Evolutionary conservation across 495 filamentous ascomycete species (phyloP).

Genomic region (Articulospora tetracladia): DNA sequence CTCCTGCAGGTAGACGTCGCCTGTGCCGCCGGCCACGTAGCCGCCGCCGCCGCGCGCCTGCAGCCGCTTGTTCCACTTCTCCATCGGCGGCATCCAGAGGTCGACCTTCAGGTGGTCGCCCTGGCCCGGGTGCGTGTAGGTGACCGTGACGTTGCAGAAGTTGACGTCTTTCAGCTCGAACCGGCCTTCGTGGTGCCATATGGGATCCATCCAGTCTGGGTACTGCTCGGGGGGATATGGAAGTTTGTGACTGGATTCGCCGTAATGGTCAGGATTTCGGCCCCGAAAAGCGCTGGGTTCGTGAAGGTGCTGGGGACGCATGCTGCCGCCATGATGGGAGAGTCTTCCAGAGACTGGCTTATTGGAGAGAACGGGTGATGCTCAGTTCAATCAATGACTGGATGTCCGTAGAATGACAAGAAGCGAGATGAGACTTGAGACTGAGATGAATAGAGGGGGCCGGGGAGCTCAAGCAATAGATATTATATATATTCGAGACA

Average conservation of each 20-base stretch:
- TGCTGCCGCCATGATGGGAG: too few species aligned
- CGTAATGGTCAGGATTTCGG: neutral
- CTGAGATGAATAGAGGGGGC: too few species aligned
- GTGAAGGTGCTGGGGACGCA: too few species aligned
- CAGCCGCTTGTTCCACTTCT: constrained; percentile 38
- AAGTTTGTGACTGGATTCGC: neutral
- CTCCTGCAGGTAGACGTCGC: constrained; percentile 6
- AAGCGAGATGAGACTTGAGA: too few species aligned
- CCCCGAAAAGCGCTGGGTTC: neutral
- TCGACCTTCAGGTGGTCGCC: constrained; percentile 33
- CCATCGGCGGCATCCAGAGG: constrained; percentile 29
- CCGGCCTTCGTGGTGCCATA: neutral
- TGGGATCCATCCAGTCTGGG: neutral
- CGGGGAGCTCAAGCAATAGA: too few species aligned
- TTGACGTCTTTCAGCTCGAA: neutral
- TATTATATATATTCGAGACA: too few species aligned
- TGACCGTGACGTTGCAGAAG: constrained; percentile 44
- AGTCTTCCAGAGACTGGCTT: too few species aligned
- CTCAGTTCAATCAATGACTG: too few species aligned
- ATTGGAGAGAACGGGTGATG: too few species aligned
- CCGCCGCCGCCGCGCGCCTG: constrained; percentile 42
- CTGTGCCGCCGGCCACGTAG: constrained; percentile 30
- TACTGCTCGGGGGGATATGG: too few species aligned
- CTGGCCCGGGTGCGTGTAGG: constrained; percentile 38
- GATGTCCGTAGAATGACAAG: too few species aligned